Evolutionary conservation across 1,284 basidiomycete genomes (phyloP), one percentile per base, ranked within the genome.

Genomic region (Salmacisia buchloeana): DNA sequence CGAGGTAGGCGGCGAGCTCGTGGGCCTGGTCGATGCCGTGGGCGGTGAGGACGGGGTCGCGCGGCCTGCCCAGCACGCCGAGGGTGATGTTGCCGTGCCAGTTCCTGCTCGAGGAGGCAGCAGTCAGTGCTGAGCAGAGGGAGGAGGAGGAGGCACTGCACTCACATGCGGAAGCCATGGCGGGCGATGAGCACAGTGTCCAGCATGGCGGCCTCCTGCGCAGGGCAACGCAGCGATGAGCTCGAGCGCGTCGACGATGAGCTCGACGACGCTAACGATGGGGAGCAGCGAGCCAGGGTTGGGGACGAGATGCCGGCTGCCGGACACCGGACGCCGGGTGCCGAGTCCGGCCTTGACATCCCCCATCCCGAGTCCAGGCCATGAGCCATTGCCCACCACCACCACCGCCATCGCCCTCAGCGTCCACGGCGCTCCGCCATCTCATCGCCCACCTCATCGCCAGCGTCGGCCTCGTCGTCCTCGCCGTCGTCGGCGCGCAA

Each of bases 131-230:
- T 18, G 18, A 7, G 18, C 36, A 38, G 7, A 18, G 18, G 18
- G 36, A 38, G 18, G 18, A 38, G 36, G 36, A 33, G 23, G 21
- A 7, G 13, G 31, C 31, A 34, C 12, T n/a, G 29, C 7, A 52
- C 60, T 46, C 56, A 62, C 75, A 78, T 78, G 27, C 76, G 74
- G 49, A 74, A 75, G 58, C 73, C 76, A 52, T 93, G 90, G 66
- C 90, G 84, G 27, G 86, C 86, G 65, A 92, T 87, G 80, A 89
- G 91, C 63, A 93, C 86, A 23, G 85, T 89, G 62, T 91, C 85
- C 63, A 90, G 76, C 81, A 82, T 82, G 3, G 23, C 60, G 58
- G 70, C 92, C 84, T 69, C 90, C 89, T 60, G 91, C 90, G 87
- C 92, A 93, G 63, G 89, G 45, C 23, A 43, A n/a, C 18, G 10